phyloP scores from a whole-genome alignment of 1,139 yeast species.

The Debaryomyces coudertii region DNA sequence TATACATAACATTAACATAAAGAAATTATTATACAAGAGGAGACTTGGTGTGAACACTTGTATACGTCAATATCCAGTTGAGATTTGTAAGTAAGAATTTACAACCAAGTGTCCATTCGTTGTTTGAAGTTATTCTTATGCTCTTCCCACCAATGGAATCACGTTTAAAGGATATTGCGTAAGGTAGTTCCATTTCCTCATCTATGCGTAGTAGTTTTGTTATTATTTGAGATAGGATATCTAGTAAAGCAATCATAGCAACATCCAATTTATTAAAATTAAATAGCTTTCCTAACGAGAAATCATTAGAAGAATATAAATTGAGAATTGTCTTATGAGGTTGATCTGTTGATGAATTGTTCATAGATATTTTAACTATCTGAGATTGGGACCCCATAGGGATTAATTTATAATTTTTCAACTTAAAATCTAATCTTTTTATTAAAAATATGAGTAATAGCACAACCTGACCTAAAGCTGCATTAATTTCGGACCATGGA shows the following conservation, averaged over 20 bases:
- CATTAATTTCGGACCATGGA: constrained; percentile 91
- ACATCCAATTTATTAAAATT: constrained; percentile 72
- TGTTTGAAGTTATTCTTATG: constrained; percentile 70
- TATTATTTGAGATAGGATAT: constrained; percentile 62
- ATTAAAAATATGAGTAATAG: constrained; percentile 68
- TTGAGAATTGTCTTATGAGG: constrained; percentile 39
- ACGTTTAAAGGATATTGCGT: constrained; percentile 46
- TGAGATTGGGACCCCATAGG: constrained; percentile 88
- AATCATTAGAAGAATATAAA: constrained; percentile 66
- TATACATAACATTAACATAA: background rate
- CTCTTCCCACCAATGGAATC: constrained; percentile 81
- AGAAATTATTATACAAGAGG: background rate
- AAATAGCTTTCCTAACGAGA: constrained; percentile 67
- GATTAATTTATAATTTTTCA: constrained; percentile 64
- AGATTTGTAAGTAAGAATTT: constrained; percentile 74
- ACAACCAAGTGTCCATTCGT: constrained; percentile 92
- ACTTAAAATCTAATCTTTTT: constrained; percentile 55
- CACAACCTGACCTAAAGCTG: constrained; percentile 87
- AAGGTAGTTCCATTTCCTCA: constrained; percentile 70
- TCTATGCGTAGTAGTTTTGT: constrained; percentile 51
- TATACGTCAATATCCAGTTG: constrained; percentile 56
- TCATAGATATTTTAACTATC: constrained; percentile 55
- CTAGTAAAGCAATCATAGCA: constrained; percentile 76
- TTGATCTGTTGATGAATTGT: constrained; percentile 9
- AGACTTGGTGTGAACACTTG: constrained; percentile 33